A percentile compares a stretch with the other conserved stretches of the same genome.
These are phyloP conservation scores for Chlamydomonas urium DNA, from an alignment of 139 green algal genomes.

Conservation along the genomic window DNA sequence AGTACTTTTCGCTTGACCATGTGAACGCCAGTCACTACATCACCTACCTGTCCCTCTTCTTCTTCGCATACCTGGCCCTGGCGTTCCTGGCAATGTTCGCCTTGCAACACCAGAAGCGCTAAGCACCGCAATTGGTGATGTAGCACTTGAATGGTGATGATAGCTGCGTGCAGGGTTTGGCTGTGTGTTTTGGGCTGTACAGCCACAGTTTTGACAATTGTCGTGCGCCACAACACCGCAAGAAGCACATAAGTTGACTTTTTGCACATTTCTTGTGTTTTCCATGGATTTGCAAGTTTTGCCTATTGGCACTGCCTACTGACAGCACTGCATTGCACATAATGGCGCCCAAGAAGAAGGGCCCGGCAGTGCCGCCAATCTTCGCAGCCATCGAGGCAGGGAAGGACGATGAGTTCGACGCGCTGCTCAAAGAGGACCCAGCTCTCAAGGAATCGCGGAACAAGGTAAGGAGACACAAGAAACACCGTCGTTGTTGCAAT, in stretches of 20 bases:
- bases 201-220: no score
- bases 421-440: slow-evolving; percentile 11
- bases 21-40: slow-evolving; percentile 25
- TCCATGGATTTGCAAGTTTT: no score
- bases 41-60: slow-evolving; percentile 24
- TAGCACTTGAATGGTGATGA: no score
- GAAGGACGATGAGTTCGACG: slow-evolving; percentile 4
- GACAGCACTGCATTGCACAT: no score
- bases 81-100: slow-evolving; percentile 16
- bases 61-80: slow-evolving; percentile 6
- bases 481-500: background rate
- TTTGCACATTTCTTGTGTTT: no score
- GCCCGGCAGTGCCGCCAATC: background rate
- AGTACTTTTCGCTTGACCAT: slow-evolving; percentile 20
- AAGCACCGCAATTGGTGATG: no score
- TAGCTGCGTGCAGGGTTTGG: no score
- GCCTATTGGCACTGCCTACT: no score
- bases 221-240: no score
- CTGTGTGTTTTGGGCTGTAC: no score
- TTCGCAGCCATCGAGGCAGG: slow-evolving; percentile 11
- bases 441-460: background rate
- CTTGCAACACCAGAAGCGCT: slow-evolving; percentile 25
- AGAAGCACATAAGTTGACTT: no score
- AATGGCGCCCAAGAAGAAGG: slow-evolving; percentile 14
- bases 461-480: background rate